A percentile compares a stretch with the other conserved stretches of the same genome.
Conservation (phyloP, 2,329 filamentous ascomycete genomes). For the Alternaria brassicicola region DNA sequence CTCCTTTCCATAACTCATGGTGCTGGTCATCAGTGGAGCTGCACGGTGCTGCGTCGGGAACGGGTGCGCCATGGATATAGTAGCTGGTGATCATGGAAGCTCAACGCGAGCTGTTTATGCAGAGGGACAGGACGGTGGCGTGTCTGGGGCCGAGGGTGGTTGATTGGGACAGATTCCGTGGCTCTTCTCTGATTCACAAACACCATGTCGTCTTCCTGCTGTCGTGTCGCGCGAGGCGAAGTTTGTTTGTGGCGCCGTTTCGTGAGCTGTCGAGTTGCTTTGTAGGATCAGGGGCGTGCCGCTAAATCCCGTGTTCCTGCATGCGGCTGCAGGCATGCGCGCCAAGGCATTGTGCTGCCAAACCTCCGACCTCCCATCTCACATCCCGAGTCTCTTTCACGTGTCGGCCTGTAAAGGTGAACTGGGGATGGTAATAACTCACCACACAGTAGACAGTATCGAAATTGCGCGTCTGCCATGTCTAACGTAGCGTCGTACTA, state of each 20-base stretch:
- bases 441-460: not conserved
- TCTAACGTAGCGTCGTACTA: too few species aligned
- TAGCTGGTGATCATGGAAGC: constrained; percentile 1
- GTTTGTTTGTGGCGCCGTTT: not conserved
- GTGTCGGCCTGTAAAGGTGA: not conserved
- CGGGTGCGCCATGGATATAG: constrained; percentile 12
- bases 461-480: not conserved
- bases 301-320: constrained; percentile 19
- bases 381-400: not conserved
- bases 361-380: constrained; percentile 1
- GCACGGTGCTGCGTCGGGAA: constrained; percentile 20
- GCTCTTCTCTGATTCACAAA: not conserved
- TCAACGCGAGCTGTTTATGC: not conserved
- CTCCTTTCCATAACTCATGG: constrained; percentile 5
- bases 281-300: not conserved
- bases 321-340: not conserved
- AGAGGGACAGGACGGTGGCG: not conserved
- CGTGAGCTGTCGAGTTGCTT: not conserved
- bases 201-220: not conserved
- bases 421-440: not conserved
- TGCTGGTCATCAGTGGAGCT: constrained; percentile 2
- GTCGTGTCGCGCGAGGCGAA: not conserved
- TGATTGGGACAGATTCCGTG: not conserved
- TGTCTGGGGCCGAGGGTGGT: not conserved
- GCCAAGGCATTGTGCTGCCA: not conserved